Evolutionary conservation across 306 rosid genomes (phyloP).

Genomic region (Cucurbita pepo): DNA sequence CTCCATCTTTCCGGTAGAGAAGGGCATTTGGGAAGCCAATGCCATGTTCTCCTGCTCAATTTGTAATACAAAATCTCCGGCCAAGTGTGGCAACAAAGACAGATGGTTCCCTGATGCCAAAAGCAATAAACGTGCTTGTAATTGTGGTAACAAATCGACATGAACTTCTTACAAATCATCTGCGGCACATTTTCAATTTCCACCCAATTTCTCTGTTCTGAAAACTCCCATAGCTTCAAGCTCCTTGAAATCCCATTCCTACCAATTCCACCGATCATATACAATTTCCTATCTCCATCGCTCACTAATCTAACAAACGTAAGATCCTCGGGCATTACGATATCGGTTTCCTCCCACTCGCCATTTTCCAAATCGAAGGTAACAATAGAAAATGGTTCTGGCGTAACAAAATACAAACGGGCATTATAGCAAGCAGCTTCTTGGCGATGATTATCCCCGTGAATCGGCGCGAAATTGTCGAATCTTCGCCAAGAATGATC

Average conservation of each 20-base stretch:
- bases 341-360: conserved; percentile 27
- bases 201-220: conserved; percentile 32
- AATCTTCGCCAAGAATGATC: conserved; percentile 34
- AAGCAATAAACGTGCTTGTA: conserved; percentile 84
- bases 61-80: conserved; percentile 79
- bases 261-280: conserved; percentile 71
- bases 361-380: conserved; percentile 49
- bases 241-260: conserved; percentile 65
- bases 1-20: conserved; percentile 64
- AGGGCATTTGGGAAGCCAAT: conserved; percentile 81
- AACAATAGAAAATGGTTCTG: conserved; percentile 55
- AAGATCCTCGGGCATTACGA: conserved; percentile 29
- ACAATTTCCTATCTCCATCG: conserved; percentile 30
- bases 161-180: conserved; percentile 52
- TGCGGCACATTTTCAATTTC: conserved; percentile 61
- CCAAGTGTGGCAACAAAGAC: conserved; percentile 84
- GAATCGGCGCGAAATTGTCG: conserved; percentile 20
- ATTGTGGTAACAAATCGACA: conserved; percentile 77
- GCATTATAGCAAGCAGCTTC: conserved; percentile 34
- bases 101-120: conserved; percentile 80
- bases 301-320: conserved; percentile 54
- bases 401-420: conserved; percentile 42
- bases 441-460: conserved; percentile 31
- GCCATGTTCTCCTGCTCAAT: conserved; percentile 64
- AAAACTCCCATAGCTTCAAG: conserved; percentile 53